Percentiles rank a stretch among this genome's conserved stretches.
Evolutionary conservation across 2,329 filamentous ascomycete species (phyloP).

Genomic region (Anthostomella pinea): DNA sequence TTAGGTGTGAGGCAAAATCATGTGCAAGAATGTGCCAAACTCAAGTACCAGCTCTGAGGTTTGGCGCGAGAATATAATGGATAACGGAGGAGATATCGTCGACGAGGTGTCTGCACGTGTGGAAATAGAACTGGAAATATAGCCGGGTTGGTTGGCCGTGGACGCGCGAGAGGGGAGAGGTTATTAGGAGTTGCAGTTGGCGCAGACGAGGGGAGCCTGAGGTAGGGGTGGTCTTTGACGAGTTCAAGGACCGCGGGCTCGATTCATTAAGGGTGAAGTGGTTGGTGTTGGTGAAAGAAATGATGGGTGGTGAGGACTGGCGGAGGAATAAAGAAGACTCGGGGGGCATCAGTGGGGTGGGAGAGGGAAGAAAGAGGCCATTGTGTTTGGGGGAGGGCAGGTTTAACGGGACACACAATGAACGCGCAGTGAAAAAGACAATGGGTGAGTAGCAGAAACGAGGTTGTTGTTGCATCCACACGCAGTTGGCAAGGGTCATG

Average conservation of each 20-base stretch:
- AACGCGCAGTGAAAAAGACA: constrained; percentile 1
- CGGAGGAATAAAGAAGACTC: constrained; percentile 7
- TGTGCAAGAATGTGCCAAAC: constrained; percentile 16
- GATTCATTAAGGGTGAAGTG: constrained; percentile 16
- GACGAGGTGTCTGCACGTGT: no score
- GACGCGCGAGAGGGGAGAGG: no score
- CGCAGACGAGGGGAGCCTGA: constrained; percentile 2
- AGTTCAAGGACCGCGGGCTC: constrained; percentile 2
- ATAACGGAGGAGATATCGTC: neutral
- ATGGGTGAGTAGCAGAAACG: neutral
- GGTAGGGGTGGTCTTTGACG: neutral
- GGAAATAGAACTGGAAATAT: no score
- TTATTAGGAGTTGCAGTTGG: no score
- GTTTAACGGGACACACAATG: constrained; percentile 12
- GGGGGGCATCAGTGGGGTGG: neutral
- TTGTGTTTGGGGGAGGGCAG: constrained; percentile 10
- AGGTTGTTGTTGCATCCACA: constrained; percentile 1
- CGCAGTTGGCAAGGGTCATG: neutral
- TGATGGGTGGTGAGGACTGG: no score
- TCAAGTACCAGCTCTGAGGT: constrained; percentile 29
- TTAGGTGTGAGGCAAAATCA: constrained; percentile 9
- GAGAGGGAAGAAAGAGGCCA: constrained; percentile 3
- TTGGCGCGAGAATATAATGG: constrained; percentile 2
- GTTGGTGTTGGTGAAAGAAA: constrained; percentile 13
- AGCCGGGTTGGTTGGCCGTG: no score